Base-by-base conservation (phyloP, 1,284 basidiomycete species). In the Melampsora americana region DNA sequence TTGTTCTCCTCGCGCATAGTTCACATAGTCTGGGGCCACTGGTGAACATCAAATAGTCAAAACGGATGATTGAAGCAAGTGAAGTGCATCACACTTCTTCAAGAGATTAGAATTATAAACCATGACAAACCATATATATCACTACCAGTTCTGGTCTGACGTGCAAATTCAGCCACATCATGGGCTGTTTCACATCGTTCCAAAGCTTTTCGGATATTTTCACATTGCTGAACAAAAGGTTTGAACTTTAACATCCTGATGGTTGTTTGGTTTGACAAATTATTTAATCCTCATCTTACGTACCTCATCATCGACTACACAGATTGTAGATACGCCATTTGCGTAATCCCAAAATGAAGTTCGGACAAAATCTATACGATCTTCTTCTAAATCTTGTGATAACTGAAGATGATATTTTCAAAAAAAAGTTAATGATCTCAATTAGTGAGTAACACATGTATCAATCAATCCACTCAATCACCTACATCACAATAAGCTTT, bases 341-440 rank as follows among this genome's bases (percentile, higher is more conserved):
- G 95, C 94, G 82, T 93, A 97, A 42, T 90, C 89, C 95, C 95
- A 99, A 82, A 96, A 87, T 79, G 93, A 92, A 82, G 95, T 92
- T 85, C 96, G 97, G 85, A 92, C 90, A 81, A 96, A 92, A 78
- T 94, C 92, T 82, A 96, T 85, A 18, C 96, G 87, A 78, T 95
- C 91, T 81, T 98, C 95, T 82, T 99, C 95, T 64, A 96, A 83
- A 84, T 99, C 95, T 84, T 99, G 96, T 79, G 92, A 94, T 74
- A 88, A 89, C 85, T 87, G 79, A 44, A 80, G 75, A 48, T 80
- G 80, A 59, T 78, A 78, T 78, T 26, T 44, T 30, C 6, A 46
- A 60, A 30, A 23, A 39, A 69, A n/a, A 28, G 12, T 23, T 23
- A 4, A 56, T 6, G 39, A 26, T 6, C 56, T 77, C 60, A 77